Evolutionary conservation across 1,284 basidiomycete species (phyloP).

Genomic region (Ceratorhiza oryzae-sativae): DNA sequence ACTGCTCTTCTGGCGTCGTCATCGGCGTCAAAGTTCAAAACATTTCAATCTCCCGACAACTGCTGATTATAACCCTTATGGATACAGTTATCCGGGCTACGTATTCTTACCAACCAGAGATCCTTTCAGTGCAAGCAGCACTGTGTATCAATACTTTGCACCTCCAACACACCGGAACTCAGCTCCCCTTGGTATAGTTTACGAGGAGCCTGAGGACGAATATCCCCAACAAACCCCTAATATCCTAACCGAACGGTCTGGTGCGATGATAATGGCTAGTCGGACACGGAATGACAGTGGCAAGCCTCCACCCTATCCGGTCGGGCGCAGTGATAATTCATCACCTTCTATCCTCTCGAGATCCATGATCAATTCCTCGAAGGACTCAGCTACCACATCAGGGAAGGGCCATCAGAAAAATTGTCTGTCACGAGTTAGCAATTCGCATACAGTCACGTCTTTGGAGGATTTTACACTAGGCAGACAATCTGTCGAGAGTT

Average conservation of each 20-base stretch:
- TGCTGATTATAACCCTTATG: neutral
- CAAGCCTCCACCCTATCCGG: neutral
- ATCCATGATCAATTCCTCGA: neutral
- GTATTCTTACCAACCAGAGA: neutral
- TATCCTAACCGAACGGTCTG: neutral
- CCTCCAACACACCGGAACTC: neutral
- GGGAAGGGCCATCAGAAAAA: neutral
- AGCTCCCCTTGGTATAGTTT: neutral
- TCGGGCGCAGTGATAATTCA: neutral
- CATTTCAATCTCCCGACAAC: neutral
- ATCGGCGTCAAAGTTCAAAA: neutral
- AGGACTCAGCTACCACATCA: neutral
- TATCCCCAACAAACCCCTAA: neutral
- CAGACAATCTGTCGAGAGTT: neutral
- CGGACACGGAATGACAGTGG: neutral
- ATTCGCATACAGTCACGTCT: neutral
- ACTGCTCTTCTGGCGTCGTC: neutral
- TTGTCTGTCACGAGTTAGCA: neutral
- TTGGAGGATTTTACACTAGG: neutral
- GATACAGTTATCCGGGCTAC: neutral
- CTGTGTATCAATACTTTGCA: neutral
- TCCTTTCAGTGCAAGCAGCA: neutral
- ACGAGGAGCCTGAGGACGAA: neutral
- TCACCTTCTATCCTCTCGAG: neutral
- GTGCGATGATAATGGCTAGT: neutral